Percentiles rank a stretch among this genome's conserved stretches.
Evolutionary conservation across 164 flowering plant genomes (phyloP).

Genomic region (Magnolia kwangsiensis): DNA sequence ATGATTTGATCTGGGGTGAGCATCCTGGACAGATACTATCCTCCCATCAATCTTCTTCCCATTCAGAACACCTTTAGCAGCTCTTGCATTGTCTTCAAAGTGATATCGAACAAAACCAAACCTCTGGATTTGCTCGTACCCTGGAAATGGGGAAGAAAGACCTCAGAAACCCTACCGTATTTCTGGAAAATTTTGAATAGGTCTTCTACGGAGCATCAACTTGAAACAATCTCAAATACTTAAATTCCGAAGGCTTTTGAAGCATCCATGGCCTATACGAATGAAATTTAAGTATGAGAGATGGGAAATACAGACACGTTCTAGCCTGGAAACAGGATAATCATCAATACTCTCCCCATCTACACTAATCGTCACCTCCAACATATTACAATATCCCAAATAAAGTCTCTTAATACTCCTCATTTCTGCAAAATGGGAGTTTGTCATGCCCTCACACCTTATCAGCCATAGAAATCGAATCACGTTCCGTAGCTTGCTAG

Average conservation of each 20-base stretch:
- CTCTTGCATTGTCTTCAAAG: too few species aligned
- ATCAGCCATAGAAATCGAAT: background rate
- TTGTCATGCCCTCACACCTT: background rate
- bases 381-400: background rate
- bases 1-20: too few species aligned
- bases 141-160: too few species aligned
- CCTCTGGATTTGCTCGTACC: too few species aligned
- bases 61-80: too few species aligned
- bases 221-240: background rate
- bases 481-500: background rate
- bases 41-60: background rate
- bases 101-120: too few species aligned
- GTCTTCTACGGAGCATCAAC: background rate
- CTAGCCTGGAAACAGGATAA: background rate
- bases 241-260: conserved; percentile 1
- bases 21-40: too few species aligned
- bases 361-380: conserved; percentile 7
- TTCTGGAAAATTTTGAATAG: too few species aligned
- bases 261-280: background rate
- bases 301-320: background rate
- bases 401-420: background rate
- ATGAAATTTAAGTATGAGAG: conserved; percentile 5
- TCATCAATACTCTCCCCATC: background rate
- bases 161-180: too few species aligned
- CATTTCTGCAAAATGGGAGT: background rate